Evolutionary conservation across 345 rosid species (phyloP).

Genomic region (Murraya koenigii): DNA sequence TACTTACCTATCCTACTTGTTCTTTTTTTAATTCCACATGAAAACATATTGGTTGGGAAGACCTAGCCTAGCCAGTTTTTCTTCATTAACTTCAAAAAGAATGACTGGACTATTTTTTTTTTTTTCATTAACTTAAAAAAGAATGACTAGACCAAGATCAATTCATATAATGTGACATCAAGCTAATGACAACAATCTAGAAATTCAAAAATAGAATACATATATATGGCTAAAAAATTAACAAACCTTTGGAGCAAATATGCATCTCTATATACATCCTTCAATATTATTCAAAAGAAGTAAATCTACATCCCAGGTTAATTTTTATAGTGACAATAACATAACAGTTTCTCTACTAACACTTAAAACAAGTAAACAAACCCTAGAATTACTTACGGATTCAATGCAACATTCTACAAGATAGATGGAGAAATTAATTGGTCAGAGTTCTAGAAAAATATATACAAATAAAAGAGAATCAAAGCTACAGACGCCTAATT

Average conservation of each 20-base stretch:
- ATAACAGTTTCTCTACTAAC: neutral
- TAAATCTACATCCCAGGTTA: neutral
- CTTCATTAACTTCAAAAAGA: neutral
- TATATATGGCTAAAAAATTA: neutral
- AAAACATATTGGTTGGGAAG: neutral
- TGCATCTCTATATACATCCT: too few relatives aligned
- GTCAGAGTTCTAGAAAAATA: constrained; percentile 3
- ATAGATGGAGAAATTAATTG: neutral
- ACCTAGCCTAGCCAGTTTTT: neutral
- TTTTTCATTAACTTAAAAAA: neutral
- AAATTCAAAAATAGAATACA: neutral
- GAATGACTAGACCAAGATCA: neutral
- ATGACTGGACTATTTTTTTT: neutral
- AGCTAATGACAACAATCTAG: neutral
- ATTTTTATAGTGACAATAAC: neutral
- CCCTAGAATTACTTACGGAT: neutral
- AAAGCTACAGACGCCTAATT: neutral
- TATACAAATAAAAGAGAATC: constrained; percentile 8
- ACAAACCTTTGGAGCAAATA: neutral
- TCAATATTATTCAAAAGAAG: too few relatives aligned
- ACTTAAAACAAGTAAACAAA: neutral
- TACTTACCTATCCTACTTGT: neutral
- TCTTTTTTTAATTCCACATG: neutral
- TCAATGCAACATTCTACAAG: neutral
- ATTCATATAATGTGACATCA: too few relatives aligned